These are phyloP conservation scores for Fusarium cyanostomum DNA, from an alignment of 2,329 filamentous ascomycete genomes.

Conservation along the genomic window DNA sequence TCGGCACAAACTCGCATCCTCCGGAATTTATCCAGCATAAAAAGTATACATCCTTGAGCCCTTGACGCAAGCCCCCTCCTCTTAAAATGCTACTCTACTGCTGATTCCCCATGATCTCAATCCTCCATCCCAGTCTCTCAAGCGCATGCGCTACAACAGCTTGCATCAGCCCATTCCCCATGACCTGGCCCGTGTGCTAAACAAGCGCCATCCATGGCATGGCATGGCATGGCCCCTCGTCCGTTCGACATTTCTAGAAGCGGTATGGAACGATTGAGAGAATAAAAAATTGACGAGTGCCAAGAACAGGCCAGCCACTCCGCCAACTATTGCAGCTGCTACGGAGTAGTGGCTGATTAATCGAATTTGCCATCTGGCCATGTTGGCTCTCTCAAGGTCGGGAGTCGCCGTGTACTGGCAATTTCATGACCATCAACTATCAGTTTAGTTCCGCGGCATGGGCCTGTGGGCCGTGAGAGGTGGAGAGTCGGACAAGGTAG, in stretches of 20 bases:
- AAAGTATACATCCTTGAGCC: slow-evolving; percentile 4
- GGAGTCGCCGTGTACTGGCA: slow-evolving; percentile 11
- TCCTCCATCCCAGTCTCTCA: slow-evolving; percentile 15
- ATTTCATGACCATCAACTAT: background rate
- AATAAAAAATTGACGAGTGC: slow-evolving; percentile 2
- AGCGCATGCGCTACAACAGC: slow-evolving; percentile 25
- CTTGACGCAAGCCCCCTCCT: slow-evolving; percentile 15
- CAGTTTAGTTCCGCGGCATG: background rate
- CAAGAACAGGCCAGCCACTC: slow-evolving; percentile 4
- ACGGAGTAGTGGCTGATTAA: slow-evolving; percentile 10
- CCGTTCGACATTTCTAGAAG: slow-evolving; percentile 35
- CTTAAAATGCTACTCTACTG: slow-evolving; percentile 10
- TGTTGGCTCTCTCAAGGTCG: slow-evolving; percentile 12
- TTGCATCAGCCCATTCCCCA: slow-evolving; percentile 41
- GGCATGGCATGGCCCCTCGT: slow-evolving; percentile 10
- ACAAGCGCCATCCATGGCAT: slow-evolving; percentile 31
- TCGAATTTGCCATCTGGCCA: slow-evolving; percentile 18
- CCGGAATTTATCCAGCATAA: background rate
- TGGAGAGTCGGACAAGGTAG: background rate
- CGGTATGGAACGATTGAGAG: slow-evolving; percentile 37
- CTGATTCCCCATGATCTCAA: slow-evolving; percentile 10
- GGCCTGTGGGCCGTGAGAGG: background rate
- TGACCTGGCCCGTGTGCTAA: slow-evolving; percentile 15
- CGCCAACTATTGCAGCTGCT: slow-evolving; percentile 8
- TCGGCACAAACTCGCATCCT: no score